A percentile compares a stretch with the other conserved stretches of the same genome.
These are phyloP conservation scores for Platismatia glauca DNA, from an alignment of 495 filamentous ascomycete species.

Conservation along the genomic window DNA sequence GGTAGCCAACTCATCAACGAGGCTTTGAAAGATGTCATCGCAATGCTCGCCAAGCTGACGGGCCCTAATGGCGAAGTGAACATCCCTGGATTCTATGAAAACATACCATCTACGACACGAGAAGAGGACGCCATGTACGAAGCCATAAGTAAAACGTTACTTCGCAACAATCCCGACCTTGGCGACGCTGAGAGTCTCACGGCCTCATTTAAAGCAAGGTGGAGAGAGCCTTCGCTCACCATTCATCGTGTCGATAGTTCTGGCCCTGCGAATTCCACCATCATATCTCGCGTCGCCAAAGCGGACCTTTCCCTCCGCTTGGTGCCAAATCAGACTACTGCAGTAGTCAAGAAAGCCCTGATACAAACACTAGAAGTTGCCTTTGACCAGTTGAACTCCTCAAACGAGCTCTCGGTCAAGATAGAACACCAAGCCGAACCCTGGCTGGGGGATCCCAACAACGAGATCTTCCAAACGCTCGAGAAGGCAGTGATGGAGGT, in stretches of 20 bases:
- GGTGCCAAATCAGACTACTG: conserved; percentile 82
- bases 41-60: conserved; percentile 69
- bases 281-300: conserved; percentile 79
- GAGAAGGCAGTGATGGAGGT: conserved; percentile 77
- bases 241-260: conserved; percentile 75
- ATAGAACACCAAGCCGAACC: conserved; percentile 92
- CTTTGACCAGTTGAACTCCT: conserved; percentile 62
- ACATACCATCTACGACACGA: conserved; percentile 63
- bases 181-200: conserved; percentile 60
- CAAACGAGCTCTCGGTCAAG: conserved; percentile 70
- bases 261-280: conserved; percentile 66
- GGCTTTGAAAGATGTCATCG: conserved; percentile 79
- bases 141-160: conserved; percentile 68
- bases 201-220: conserved; percentile 76
- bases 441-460: conserved; percentile 88
- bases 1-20: conserved; percentile 83
- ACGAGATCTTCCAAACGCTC: conserved; percentile 81
- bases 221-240: conserved; percentile 92
- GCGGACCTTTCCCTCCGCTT: conserved; percentile 84
- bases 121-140: conserved; percentile 75
- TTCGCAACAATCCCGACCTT: conserved; percentile 59
- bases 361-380: conserved; percentile 57
- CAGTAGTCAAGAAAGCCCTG: conserved; percentile 58
- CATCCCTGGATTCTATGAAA: conserved; percentile 75
- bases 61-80: conserved; percentile 49